Base-by-base conservation (phyloP, 2,329 filamentous ascomycete genomes). In the Pseudogymnoascus sp. region DNA sequence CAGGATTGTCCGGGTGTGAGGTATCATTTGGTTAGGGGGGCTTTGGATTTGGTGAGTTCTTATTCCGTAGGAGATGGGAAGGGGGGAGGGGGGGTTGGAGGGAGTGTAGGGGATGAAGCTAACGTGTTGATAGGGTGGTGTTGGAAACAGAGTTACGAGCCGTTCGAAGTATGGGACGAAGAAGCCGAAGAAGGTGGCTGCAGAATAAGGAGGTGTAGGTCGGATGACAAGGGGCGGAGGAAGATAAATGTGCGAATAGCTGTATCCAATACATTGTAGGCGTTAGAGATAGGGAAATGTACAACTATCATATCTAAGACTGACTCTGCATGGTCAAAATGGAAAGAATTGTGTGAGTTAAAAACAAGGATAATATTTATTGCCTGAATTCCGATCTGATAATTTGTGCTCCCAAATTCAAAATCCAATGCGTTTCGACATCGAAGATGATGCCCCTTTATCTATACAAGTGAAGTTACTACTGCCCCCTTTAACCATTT, bases 1-100 rank as follows among this genome's bases (percentile, higher is more conserved):
- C 95, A 97, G 84, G 95, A 99, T 87, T 99, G 95, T 80, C 95
- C 95, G 66, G 95, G 95, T 87, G 95, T 99, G 77, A 88, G 93
- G 74, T 99, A 99, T 76, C 91, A 96, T 77, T 80, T 97, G 72
- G 90, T 99, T 43, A 82, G 95, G 74, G 95, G 95, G 34, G 91
- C 93, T 18, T 80, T 96, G 77, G 95, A 99, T 84, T 77, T 99
- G 85, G 93, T 96, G 81, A 72, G 89, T 84, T n/a, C n/a, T 7
- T 31, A 9, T 31, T 31, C 28, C 28, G 25, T n/a, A n/a, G n/a
- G n/a, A n/a, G 25, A 25, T 25, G 25, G 5, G 25, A 42, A 23
- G 25, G 8, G 6, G n/a, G 18, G 21, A 9, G 43, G 40, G 38
- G 8, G 43, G 43, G 38, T 11, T 63, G 34, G 56, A 9, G n/a